A percentile compares a stretch with the other conserved stretches of the same genome.
These are phyloP conservation scores for Hymenoscyphus scutula DNA, from an alignment of 2,329 filamentous ascomycete genomes.

Conservation along the genomic window DNA sequence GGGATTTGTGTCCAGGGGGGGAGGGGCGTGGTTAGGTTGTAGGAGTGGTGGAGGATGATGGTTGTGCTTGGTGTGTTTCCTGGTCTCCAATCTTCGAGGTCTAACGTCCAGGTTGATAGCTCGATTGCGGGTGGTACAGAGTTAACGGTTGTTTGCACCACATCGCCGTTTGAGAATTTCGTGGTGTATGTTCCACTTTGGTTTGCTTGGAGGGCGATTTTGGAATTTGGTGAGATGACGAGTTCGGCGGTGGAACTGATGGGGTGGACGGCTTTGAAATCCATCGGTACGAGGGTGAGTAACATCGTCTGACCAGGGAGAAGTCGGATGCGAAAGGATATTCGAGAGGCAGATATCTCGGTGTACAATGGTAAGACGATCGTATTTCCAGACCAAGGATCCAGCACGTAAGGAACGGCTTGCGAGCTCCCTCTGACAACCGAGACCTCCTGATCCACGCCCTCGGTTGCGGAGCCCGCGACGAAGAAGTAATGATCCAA, in stretches of 20 bases:
- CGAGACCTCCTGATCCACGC: constrained; percentile 1
- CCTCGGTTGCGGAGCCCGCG: constrained; percentile 2
- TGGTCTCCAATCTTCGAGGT: constrained; percentile 6
- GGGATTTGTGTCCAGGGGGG: constrained; percentile 3
- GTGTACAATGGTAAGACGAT: background rate
- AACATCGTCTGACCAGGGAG: constrained; percentile 8
- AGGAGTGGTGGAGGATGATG: background rate
- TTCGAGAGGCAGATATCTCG: background rate
- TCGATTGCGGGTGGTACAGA: background rate
- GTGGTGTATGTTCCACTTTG: background rate
- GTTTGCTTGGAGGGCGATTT: background rate
- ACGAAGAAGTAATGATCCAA: constrained; percentile 9
- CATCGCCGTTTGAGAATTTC: constrained; percentile 2
- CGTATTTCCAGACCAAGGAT: constrained; percentile 6
- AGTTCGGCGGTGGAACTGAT: background rate
- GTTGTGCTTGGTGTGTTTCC: constrained; percentile 4
- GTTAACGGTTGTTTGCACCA: background rate
- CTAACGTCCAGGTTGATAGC: background rate
- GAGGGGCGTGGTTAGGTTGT: background rate
- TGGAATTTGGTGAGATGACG: background rate
- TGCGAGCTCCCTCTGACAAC: background rate
- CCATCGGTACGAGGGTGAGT: constrained; percentile 3
- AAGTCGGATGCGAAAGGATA: constrained; percentile 1
- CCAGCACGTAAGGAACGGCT: constrained; percentile 6
- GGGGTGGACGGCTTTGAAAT: constrained; percentile 2